phyloP scores from a whole-genome alignment of 768 basidiomycete species.

The Dictyophora rubrovolvata region DNA sequence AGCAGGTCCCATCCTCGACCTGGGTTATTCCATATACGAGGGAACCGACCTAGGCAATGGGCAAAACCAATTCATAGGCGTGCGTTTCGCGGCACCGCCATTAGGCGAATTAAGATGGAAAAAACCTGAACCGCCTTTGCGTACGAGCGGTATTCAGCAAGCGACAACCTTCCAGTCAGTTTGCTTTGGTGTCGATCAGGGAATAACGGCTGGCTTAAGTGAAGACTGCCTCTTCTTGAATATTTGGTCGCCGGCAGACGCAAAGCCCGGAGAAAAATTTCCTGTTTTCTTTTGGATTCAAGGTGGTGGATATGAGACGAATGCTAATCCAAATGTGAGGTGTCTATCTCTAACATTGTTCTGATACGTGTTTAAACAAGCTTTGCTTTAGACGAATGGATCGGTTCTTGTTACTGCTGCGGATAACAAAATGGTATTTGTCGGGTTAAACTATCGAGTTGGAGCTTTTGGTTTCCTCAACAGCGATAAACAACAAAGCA shows the following conservation, averaged over 20 bases:
- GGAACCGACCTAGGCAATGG: not conserved
- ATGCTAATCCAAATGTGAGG: constrained; percentile 4
- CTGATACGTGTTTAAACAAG: not conserved
- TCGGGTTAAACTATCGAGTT: constrained; percentile 10
- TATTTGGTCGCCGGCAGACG: constrained; percentile 3
- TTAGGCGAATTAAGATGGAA: constrained; percentile 36
- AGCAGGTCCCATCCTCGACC: not conserved
- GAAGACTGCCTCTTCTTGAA: constrained; percentile 11
- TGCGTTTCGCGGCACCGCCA: constrained; percentile 46
- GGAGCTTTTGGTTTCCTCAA: constrained; percentile 20
- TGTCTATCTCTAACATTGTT: not conserved
- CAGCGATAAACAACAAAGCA: constrained; percentile 19
- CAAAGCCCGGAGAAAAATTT: not conserved
- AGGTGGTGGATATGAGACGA: constrained; percentile 6
- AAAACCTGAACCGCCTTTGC: constrained; percentile 18
- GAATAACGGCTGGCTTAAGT: not conserved
- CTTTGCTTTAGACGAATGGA: not conserved
- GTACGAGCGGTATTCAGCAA: not conserved
- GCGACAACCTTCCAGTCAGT: not conserved
- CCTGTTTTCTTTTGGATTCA: constrained; percentile 10
- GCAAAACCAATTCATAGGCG: constrained; percentile 20
- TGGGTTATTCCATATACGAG: not conserved
- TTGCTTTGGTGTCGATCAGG: not conserved
- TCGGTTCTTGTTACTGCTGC: constrained; percentile 7
- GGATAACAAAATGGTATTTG: constrained; percentile 7